Evolutionary conservation across 129 eudicot genomes (phyloP).

Genomic region (Sambucus nigra): DNA sequence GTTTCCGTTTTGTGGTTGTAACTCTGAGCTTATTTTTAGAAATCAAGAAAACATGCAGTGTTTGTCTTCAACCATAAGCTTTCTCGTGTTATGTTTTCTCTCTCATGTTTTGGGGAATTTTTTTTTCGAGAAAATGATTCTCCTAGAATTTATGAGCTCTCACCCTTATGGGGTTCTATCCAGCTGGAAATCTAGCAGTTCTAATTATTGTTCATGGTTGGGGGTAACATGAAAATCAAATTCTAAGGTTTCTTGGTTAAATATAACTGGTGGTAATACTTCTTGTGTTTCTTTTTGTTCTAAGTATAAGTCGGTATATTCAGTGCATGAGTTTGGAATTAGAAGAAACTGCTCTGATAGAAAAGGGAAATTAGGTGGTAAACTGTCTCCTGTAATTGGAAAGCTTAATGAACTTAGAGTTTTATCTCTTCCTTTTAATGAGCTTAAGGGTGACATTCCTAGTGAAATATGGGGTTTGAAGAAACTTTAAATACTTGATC

Average conservation of each 20-base stretch:
- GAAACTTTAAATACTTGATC: conserved; percentile 54
- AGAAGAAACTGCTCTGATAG: conserved; percentile 33
- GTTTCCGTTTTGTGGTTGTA: too few species aligned
- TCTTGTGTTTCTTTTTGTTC: conserved; percentile 38
- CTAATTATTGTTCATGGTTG: conserved; percentile 50
- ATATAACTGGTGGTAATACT: conserved; percentile 45
- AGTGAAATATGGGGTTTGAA: conserved; percentile 39
- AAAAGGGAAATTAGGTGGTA: conserved; percentile 34
- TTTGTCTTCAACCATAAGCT: conserved; percentile 1
- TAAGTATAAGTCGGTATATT: conserved; percentile 10
- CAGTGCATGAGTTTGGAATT: conserved; percentile 28
- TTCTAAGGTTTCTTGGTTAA: conserved; percentile 45
- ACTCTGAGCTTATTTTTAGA: too few species aligned
- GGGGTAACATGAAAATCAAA: conserved; percentile 58
- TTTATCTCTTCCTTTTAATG: conserved; percentile 57
- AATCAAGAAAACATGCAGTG: too few species aligned
- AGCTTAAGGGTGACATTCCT: conserved; percentile 52
- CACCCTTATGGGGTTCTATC: conserved; percentile 53
- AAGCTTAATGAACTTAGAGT: conserved; percentile 45
- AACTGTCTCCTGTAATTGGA: conserved; percentile 36
- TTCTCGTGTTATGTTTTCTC: conserved; percentile 9
- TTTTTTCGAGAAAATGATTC: conserved; percentile 26
- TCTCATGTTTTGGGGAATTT: conserved; percentile 25
- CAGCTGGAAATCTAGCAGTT: conserved; percentile 34
- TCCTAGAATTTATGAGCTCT: conserved; percentile 43